Evolutionary conservation across 441 rosid genomes (phyloP).

Genomic region (Biscutella laevigata): DNA sequence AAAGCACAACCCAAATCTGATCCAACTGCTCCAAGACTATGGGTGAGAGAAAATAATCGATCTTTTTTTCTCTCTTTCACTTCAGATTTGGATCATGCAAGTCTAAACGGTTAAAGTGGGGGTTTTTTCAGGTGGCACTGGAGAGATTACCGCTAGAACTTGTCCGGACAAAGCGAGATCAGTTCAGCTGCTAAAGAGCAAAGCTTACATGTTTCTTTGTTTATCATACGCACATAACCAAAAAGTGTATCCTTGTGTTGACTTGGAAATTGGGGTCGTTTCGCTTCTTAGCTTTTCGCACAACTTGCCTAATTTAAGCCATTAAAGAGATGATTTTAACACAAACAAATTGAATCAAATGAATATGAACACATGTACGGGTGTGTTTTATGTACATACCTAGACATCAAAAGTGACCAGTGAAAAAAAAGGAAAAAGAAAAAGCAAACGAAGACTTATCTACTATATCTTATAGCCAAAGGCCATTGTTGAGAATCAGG

Average conservation of each 20-base stretch:
- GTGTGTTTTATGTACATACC: constrained; percentile 8
- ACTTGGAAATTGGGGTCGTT: neutral
- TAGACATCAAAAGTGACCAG: neutral
- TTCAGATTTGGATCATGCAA: neutral
- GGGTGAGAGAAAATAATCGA: constrained; percentile 42
- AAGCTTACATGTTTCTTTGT: constrained; percentile 10
- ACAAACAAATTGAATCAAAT: constrained; percentile 17
- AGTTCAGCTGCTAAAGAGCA: constrained; percentile 20
- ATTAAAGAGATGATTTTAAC: neutral
- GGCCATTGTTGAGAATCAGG: constrained; percentile 33
- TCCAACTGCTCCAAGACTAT: constrained; percentile 77
- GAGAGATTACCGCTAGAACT: constrained; percentile 81
- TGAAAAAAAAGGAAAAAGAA: neutral
- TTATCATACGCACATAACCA: neutral
- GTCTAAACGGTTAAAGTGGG: neutral
- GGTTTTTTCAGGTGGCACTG: constrained; percentile 52
- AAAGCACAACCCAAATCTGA: constrained; percentile 61
- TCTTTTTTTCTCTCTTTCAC: neutral
- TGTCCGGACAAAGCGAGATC: constrained; percentile 48
- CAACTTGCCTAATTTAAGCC: neutral
- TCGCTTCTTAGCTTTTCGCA: neutral
- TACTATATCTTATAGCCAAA: constrained; percentile 33
- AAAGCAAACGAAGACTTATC: constrained; percentile 2
- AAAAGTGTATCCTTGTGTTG: too few species aligned
- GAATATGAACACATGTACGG: constrained; percentile 16